phyloP scores from a whole-genome alignment of 2,329 filamentous ascomycete species.

The Ceratocystis ficicola region DNA sequence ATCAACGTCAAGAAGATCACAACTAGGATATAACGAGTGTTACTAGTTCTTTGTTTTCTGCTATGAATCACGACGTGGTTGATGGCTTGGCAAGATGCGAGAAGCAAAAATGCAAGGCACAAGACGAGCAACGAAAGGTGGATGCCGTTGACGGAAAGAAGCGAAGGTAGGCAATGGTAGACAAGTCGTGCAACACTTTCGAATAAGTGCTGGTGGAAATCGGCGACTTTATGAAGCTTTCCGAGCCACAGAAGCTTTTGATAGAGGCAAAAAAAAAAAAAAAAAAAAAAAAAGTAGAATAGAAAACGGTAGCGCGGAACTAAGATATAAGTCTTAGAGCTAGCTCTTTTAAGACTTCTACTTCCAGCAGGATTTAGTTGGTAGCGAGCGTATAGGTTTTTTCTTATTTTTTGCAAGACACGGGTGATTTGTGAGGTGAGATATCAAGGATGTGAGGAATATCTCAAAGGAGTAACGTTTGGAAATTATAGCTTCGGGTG shows the following conservation, averaged over 20 bases:
- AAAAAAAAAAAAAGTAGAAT: neutral
- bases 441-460: neutral
- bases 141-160: neutral
- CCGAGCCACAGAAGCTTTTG: neutral
- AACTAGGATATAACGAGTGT: conserved; percentile 12
- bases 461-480: neutral
- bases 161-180: neutral
- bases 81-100: neutral
- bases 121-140: neutral
- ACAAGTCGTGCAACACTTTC: neutral
- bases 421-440: neutral
- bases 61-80: neutral
- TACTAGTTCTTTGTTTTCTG: neutral
- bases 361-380: conserved; percentile 9
- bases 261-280: conserved; percentile 3
- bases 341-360: neutral
- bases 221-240: conserved; percentile 10
- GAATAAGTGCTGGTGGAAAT: neutral
- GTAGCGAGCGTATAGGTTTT: conserved; percentile 5
- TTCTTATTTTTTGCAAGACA: neutral
- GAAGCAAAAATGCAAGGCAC: neutral
- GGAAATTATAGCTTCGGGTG: conserved; percentile 1
- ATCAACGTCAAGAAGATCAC: neutral
- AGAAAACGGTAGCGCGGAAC: neutral
- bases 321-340: conserved; percentile 9